Base-by-base conservation (phyloP, 164 flowering plant genomes). In the Annona cherimola region DNA sequence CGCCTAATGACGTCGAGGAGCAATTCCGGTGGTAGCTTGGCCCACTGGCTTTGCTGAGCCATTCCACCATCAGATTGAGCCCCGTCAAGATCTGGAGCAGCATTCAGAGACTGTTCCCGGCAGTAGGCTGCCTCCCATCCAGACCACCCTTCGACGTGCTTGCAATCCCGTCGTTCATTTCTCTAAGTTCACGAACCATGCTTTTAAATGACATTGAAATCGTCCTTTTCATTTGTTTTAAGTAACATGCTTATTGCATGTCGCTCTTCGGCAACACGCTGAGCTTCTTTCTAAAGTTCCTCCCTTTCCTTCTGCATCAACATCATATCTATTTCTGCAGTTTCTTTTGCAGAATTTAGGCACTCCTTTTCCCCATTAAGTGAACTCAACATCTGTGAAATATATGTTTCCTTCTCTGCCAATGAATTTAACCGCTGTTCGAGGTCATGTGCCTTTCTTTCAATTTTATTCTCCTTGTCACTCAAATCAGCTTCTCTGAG, bases 171-270 rank as follows among this genome's bases (percentile, higher is more conserved):
- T 88, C 93, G 76, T 75, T 90, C 79, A 86, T 83, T 73, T 86
- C 97, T 80, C 68, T 86, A 72, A 90, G 74, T 73, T 93, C 96
- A 2, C 95, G 83, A 41, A 90, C 84, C 66, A 91, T 74, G 78
- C 82, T 81, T 74, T 87, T 89, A 65, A 93, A 77, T 19, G 94
- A 77, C 20, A 73, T 86, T 89, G 35, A 93, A 81, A 78, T 80
- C 84, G 19, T 88, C 91, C 50, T 90, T 90, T 80, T 93, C 98
- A 70, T 89, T 91, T 85, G n/a, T n/a, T n/a, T 90, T 90, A 12
- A 95, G 83, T 68, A 84, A 82, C 73, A 80, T 81, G 4, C 86
- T 77, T 67, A 91, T 65, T 26, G 76, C 77, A 45, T 69, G 46
- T 67, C 90, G 85, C 81, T 92, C 94, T 72, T 83, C 83, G 59